These are phyloP conservation scores for Pythium vanterpoolii DNA, from an alignment of 352 stramenopile species.

Conservation along the genomic window DNA sequence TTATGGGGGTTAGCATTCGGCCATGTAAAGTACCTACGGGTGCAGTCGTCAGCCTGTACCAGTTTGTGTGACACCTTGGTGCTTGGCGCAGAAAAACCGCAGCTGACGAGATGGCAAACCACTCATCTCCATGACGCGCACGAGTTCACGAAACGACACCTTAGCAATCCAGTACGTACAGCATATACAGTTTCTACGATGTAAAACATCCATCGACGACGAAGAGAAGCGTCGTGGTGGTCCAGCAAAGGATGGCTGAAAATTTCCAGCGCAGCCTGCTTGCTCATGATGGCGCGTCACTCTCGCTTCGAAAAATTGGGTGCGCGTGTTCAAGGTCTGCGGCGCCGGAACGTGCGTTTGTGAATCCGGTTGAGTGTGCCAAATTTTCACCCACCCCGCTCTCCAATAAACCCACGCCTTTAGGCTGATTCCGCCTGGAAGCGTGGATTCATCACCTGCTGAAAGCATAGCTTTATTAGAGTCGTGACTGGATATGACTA, in stretches of 20 bases:
- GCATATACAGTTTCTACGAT: neutral
- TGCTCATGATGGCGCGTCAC: conserved; percentile 1
- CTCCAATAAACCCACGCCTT: neutral
- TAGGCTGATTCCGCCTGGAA: too few species aligned
- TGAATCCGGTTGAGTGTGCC: neutral
- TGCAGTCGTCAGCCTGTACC: neutral
- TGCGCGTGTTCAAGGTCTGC: conserved; percentile 3
- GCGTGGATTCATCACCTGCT: too few species aligned
- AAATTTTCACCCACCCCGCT: neutral
- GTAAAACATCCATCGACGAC: neutral
- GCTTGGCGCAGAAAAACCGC: neutral
- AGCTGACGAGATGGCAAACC: conserved; percentile 1
- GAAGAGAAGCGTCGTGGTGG: too few species aligned
- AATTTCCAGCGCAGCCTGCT: neutral
- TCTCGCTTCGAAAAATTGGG: neutral
- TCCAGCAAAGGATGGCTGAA: neutral
- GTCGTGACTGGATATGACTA: too few species aligned
- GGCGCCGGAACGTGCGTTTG: neutral
- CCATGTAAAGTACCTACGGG: conserved; percentile 1
- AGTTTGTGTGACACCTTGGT: neutral
- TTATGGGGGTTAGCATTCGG: neutral
- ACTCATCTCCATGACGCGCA: conserved; percentile 2
- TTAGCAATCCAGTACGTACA: too few species aligned
- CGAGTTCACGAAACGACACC: neutral
- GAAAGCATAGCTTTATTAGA: too few species aligned